Conservation (phyloP, 2,329 filamentous ascomycete species). For the Neophaeococcomyces mojaviensis region DNA sequence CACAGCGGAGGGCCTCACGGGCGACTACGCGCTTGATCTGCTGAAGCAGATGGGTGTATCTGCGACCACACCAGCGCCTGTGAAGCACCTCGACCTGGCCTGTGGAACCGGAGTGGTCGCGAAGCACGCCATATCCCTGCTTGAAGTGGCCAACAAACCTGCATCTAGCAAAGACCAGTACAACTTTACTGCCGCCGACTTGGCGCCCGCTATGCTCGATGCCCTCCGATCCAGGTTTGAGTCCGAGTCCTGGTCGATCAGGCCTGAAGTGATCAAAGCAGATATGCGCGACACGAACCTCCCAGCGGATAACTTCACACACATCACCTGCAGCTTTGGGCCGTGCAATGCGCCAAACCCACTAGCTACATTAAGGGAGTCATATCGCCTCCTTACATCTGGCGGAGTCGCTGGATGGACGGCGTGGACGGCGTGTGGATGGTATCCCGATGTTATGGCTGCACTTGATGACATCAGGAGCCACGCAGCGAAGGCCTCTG, state of each 20-base stretch:
- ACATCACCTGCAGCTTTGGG: constrained; percentile 42
- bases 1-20: constrained; percentile 27
- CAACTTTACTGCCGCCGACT: constrained; percentile 39
- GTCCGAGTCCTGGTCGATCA: constrained; percentile 35
- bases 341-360: constrained; percentile 42
- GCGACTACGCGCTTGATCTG: constrained; percentile 25
- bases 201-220: constrained; percentile 37
- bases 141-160: constrained; percentile 25
- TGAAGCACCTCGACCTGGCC: constrained; percentile 44
- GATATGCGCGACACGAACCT: constrained; percentile 44
- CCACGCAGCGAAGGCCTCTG: not conserved
- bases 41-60: constrained; percentile 26
- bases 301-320: constrained; percentile 34
- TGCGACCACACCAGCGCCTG: constrained; percentile 17
- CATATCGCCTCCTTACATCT: constrained; percentile 28
- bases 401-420: constrained; percentile 30
- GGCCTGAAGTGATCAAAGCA: constrained; percentile 36
- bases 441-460: constrained; percentile 23
- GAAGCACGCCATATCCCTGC: constrained; percentile 37
- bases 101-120: constrained; percentile 48
- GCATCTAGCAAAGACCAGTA: too few relatives aligned
- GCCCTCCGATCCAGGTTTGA: constrained; percentile 33
- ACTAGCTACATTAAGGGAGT: constrained; percentile 27
- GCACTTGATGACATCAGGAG: constrained; percentile 16
- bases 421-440: constrained; percentile 31